A percentile compares a stretch with the other conserved stretches of the same genome.
Evolutionary conservation across 106 monocot species (phyloP).

Genomic region (Hemerocallis citrina): DNA sequence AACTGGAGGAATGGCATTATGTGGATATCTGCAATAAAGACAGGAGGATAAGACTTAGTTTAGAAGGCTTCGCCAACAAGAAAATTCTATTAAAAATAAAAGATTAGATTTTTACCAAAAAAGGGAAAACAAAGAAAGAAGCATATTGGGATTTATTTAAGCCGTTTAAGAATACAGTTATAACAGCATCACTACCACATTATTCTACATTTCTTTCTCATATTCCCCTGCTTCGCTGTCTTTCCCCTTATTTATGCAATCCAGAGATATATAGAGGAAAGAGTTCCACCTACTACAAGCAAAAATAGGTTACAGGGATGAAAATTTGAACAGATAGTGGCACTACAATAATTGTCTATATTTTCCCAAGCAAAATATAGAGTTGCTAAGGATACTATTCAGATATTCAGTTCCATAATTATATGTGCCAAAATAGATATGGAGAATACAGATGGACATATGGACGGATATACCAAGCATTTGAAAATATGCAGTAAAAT

Average conservation of each 20-base stretch:
- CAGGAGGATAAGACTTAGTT: background rate
- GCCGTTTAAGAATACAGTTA: background rate
- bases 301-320: background rate
- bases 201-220: background rate
- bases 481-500: too few relatives aligned
- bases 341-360: background rate
- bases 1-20: constrained; percentile 66
- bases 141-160: background rate
- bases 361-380: too few relatives aligned
- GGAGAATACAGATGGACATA: too few relatives aligned
- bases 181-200: background rate
- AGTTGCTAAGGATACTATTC: too few relatives aligned
- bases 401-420: too few relatives aligned
- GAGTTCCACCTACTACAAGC: background rate
- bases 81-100: background rate
- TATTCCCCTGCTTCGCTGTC: background rate
- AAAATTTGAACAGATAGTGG: background rate
- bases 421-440: too few relatives aligned
- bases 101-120: too few relatives aligned
- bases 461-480: too few relatives aligned
- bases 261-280: too few relatives aligned
- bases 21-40: constrained; percentile 62
- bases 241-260: too few relatives aligned
- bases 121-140: background rate
- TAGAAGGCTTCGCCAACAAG: background rate